Evolutionary conservation across 805 yeast species (phyloP).

Genomic region (Candida gorgasii): DNA sequence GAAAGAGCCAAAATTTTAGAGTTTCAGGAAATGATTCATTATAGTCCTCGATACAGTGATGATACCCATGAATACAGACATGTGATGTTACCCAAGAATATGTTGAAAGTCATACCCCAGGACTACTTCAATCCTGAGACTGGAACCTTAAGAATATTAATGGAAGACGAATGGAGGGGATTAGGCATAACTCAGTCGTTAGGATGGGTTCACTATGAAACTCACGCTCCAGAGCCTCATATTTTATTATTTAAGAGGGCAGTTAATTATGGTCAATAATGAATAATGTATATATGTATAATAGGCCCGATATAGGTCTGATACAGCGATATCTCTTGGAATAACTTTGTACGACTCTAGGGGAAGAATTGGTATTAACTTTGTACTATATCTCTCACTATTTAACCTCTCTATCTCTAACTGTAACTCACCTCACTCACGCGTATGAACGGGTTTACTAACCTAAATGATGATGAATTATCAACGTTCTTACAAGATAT

Average conservation of each 20-base stretch:
- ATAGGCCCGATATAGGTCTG: not conserved
- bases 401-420: not conserved
- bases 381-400: too few species aligned
- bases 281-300: slow-evolving; percentile 4
- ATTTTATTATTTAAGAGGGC: slow-evolving; percentile 79
- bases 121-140: slow-evolving; percentile 93
- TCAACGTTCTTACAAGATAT: slow-evolving; percentile 36
- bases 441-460: slow-evolving; percentile 13
- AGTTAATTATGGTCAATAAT: slow-evolving; percentile 49
- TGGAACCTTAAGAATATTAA: slow-evolving; percentile 84
- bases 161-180: slow-evolving; percentile 99
- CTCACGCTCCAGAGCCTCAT: slow-evolving; percentile 98
- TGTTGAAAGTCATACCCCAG: slow-evolving; percentile 90
- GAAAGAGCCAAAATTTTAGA: slow-evolving; percentile 87
- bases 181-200: slow-evolving; percentile 94
- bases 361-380: too few species aligned
- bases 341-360: too few species aligned
- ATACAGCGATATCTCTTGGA: too few species aligned
- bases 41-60: slow-evolving; percentile 90
- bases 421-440: not conserved
- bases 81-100: slow-evolving; percentile 93
- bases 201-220: slow-evolving; percentile 98
- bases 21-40: slow-evolving; percentile 91
- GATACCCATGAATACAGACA: slow-evolving; percentile 93
- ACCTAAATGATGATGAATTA: slow-evolving; percentile 29